These are phyloP conservation scores for Toxicodendron radicans DNA, from an alignment of 345 rosid species.

Conservation along the genomic window DNA sequence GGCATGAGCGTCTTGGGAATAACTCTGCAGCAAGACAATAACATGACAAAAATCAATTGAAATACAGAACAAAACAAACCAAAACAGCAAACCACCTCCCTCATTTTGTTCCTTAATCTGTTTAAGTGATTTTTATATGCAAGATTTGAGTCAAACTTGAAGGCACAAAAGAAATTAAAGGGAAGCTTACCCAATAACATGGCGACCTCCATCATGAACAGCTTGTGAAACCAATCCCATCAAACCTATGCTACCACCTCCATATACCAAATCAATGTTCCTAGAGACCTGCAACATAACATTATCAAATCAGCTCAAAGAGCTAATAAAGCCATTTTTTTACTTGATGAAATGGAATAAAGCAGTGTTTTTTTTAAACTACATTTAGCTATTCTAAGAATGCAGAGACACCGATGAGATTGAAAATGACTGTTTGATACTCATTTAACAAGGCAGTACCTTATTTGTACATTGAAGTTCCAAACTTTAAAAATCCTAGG, in stretches of 20 bases:
- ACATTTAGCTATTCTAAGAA: slow-evolving; percentile 15
- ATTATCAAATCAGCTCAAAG: slow-evolving; percentile 23
- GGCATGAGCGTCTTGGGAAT: slow-evolving; percentile 99
- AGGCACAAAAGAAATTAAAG: background rate
- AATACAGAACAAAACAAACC: slow-evolving; percentile 25
- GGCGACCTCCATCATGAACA: slow-evolving; percentile 99
- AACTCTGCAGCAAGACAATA: slow-evolving; percentile 83
- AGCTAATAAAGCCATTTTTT: background rate
- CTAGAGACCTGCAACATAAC: slow-evolving; percentile 70
- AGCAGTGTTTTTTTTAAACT: slow-evolving; percentile 13
- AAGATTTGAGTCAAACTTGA: background rate
- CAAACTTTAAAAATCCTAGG: slow-evolving; percentile 5
- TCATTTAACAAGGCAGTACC: slow-evolving; percentile 13
- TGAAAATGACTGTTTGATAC: slow-evolving; percentile 9
- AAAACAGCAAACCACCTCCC: slow-evolving; percentile 23
- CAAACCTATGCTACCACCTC: slow-evolving; percentile 99
- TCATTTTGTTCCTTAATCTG: slow-evolving; percentile 28
- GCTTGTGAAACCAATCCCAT: slow-evolving; percentile 99
- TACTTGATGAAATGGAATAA: slow-evolving; percentile 5
- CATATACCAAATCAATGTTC: slow-evolving; percentile 97
- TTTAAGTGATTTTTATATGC: background rate
- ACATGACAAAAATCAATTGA: slow-evolving; percentile 57
- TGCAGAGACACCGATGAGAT: background rate
- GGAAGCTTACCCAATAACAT: slow-evolving; percentile 85
- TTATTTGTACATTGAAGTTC: slow-evolving; percentile 9